Conservation (phyloP, 352 stramenopile genomes). For the Phytophthora sp. region DNA sequence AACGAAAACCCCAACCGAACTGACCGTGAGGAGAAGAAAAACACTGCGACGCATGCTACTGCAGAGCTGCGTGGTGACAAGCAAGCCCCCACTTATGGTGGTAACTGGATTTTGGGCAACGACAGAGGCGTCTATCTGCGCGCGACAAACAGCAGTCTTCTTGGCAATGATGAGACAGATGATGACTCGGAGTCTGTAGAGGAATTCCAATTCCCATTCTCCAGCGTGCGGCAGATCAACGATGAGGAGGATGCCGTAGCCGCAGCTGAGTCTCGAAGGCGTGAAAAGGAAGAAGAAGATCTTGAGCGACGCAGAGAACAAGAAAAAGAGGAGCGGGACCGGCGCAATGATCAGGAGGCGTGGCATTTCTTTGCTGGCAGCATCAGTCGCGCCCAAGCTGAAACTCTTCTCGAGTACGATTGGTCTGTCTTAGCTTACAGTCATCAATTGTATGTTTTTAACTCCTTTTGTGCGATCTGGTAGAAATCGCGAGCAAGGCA, state of each 20-base stretch:
- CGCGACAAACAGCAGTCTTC: slow-evolving; percentile 75
- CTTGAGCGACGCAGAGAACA: slow-evolving; percentile 42
- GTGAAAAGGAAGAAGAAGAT: slow-evolving; percentile 43
- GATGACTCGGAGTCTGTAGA: slow-evolving; percentile 64
- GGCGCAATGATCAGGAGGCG: slow-evolving; percentile 61
- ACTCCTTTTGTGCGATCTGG: neutral
- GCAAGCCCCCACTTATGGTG: slow-evolving; percentile 49
- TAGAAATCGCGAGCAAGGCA: slow-evolving; percentile 67
- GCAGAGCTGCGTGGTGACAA: slow-evolving; percentile 19
- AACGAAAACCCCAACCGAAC: slow-evolving; percentile 41
- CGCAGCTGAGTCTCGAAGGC: slow-evolving; percentile 34
- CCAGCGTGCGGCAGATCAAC: slow-evolving; percentile 36
- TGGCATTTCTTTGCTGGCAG: slow-evolving; percentile 86
- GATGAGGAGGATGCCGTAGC: slow-evolving; percentile 43
- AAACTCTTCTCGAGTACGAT: slow-evolving; percentile 70
- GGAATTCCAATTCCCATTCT: slow-evolving; percentile 59
- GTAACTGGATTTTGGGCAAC: slow-evolving; percentile 83
- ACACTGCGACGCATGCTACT: neutral
- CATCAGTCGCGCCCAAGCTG: slow-evolving; percentile 68
- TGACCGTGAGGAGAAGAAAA: slow-evolving; percentile 30
- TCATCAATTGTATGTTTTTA: neutral
- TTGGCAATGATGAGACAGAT: slow-evolving; percentile 67
- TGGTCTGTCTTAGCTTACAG: neutral
- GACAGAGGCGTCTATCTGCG: slow-evolving; percentile 78
- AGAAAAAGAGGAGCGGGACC: slow-evolving; percentile 47